A percentile compares a stretch with the other conserved stretches of the same genome.
These are phyloP conservation scores for Populus deltoides DNA, from an alignment of 345 rosid genomes.

Conservation along the genomic window DNA sequence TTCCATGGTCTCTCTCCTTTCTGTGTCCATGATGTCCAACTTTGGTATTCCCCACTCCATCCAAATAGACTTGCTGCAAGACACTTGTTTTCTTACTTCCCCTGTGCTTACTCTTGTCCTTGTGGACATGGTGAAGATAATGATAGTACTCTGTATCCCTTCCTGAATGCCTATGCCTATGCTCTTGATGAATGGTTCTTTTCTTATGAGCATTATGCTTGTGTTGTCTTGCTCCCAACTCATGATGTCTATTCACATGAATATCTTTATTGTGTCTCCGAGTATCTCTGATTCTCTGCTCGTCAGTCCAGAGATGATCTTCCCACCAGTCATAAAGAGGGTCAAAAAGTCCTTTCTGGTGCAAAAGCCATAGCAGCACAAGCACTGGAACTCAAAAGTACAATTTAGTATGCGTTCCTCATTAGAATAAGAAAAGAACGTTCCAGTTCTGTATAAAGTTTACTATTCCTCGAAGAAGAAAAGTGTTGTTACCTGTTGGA, in stretches of 20 bases:
- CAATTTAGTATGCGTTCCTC: background rate
- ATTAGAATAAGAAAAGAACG: background rate
- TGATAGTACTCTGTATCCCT: conserved; percentile 19
- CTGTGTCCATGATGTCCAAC: conserved; percentile 28
- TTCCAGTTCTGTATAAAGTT: too few relatives aligned
- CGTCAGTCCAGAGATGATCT: conserved; percentile 42
- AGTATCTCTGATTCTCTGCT: conserved; percentile 17
- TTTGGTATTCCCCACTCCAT: conserved; percentile 28
- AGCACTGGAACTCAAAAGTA: conserved; percentile 45
- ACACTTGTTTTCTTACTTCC: conserved; percentile 38
- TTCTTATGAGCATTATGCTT: conserved; percentile 39
- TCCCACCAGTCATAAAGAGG: conserved; percentile 85
- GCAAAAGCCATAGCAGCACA: conserved; percentile 79
- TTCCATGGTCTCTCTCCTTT: conserved; percentile 20
- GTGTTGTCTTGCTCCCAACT: conserved; percentile 35
- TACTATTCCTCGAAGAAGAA: background rate
- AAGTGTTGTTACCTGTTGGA: conserved; percentile 60
- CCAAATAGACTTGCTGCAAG: conserved; percentile 29
- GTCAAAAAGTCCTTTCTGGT: conserved; percentile 83
- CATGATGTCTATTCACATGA: conserved; percentile 32
- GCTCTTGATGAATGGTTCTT: conserved; percentile 35
- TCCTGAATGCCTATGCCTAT: conserved; percentile 41
- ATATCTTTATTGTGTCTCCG: conserved; percentile 24
- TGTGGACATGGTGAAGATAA: conserved; percentile 29
- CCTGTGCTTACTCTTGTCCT: conserved; percentile 37